Conservation (phyloP, 352 stramenopile species). For the Phytophthora pluvialis region DNA sequence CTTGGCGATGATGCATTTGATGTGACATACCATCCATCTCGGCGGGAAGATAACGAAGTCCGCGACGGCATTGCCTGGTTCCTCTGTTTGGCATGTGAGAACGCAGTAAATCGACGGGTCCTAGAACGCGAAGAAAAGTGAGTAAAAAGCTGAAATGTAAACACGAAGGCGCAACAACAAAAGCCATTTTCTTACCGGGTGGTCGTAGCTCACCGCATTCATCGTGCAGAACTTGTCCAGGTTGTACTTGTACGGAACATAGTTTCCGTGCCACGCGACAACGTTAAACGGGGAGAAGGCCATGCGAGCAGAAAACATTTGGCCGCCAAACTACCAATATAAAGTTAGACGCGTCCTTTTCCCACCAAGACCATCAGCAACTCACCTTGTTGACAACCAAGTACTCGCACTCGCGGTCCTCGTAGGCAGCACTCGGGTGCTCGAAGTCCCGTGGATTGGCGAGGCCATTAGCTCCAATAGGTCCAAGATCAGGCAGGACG, state of each 20-base stretch:
- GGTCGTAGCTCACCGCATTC: constrained; percentile 96
- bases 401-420: constrained; percentile 85
- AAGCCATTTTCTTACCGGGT: constrained; percentile 60
- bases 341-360: neutral
- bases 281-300: constrained; percentile 96
- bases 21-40: constrained; percentile 89
- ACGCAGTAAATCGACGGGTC: constrained; percentile 98
- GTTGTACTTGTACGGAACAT: constrained; percentile 98
- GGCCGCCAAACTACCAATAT: constrained; percentile 77
- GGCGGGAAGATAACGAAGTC: constrained; percentile 99
- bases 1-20: constrained; percentile 11
- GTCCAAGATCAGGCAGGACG: constrained; percentile 93
- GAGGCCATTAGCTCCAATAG: constrained; percentile 96
- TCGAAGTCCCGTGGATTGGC: constrained; percentile 97
- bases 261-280: constrained; percentile 98
- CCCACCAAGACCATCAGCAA: neutral
- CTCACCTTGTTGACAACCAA: constrained; percentile 74
- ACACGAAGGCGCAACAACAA: neutral
- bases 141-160: neutral
- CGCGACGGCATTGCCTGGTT: constrained; percentile 93
- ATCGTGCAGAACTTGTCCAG: constrained; percentile 95
- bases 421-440: constrained; percentile 89
- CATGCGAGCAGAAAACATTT: constrained; percentile 88
- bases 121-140: constrained; percentile 7
- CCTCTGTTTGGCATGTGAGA: constrained; percentile 94